A percentile compares a stretch with the other conserved stretches of the same genome.
Evolutionary conservation across 2,329 filamentous ascomycete genomes (phyloP).

Genomic region (Exophiala sp.): DNA sequence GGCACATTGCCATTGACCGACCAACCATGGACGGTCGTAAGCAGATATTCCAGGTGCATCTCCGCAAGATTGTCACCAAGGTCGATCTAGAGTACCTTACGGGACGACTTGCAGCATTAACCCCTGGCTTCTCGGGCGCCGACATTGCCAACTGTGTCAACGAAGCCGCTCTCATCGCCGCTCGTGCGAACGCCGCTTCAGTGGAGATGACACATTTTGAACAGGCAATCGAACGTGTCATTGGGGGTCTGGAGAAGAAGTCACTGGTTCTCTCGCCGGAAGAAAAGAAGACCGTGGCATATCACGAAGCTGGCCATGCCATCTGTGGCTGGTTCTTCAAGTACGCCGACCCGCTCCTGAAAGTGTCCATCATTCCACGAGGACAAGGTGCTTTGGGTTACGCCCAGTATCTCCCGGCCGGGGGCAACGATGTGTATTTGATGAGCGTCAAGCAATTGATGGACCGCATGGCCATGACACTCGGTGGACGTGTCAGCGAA

Average conservation of each 20-base stretch:
- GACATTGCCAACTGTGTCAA: slow-evolving; percentile 99
- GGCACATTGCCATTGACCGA: slow-evolving; percentile 89
- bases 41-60: slow-evolving; percentile 91
- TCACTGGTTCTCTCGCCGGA: slow-evolving; percentile 86
- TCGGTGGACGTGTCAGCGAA: slow-evolving; percentile 90
- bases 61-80: slow-evolving; percentile 88
- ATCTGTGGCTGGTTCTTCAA: slow-evolving; percentile 98
- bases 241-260: slow-evolving; percentile 95
- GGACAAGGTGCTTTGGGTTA: slow-evolving; percentile 91
- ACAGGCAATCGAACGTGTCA: slow-evolving; percentile 92
- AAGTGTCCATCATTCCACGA: slow-evolving; percentile 97
- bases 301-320: slow-evolving; percentile 96
- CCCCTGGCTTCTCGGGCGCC: slow-evolving; percentile 92
- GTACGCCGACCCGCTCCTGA: slow-evolving; percentile 92
- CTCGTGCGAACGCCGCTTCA: slow-evolving; percentile 69
- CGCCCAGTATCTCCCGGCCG: slow-evolving; percentile 88
- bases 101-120: slow-evolving; percentile 83
- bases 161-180: slow-evolving; percentile 91
- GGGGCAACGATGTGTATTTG: slow-evolving; percentile 71
- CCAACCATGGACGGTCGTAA: slow-evolving; percentile 95
- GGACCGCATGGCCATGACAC: slow-evolving; percentile 99
- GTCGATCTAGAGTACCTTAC: slow-evolving; percentile 84
- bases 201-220: slow-evolving; percentile 92
- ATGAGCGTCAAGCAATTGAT: slow-evolving; percentile 95
- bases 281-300: slow-evolving; percentile 93